Evolutionary conservation across 1,284 basidiomycete genomes (phyloP).

Genomic region (Phlebopus sp.): DNA sequence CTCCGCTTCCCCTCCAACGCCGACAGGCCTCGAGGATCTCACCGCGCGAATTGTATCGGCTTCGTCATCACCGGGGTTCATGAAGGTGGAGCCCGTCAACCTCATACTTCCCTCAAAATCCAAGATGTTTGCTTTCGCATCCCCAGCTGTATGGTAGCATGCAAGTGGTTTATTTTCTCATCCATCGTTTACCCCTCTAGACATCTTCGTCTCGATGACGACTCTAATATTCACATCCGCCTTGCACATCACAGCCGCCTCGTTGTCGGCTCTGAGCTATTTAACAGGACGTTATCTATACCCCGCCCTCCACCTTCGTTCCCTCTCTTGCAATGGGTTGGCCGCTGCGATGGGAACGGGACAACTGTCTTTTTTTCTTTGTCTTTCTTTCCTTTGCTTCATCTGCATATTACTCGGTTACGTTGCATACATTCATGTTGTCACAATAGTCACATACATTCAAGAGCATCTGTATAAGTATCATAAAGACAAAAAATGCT

Average conservation of each 20-base stretch:
- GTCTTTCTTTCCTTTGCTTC: constrained; percentile 23
- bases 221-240: constrained; percentile 23
- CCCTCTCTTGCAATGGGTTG: constrained; percentile 6
- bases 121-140: constrained; percentile 49
- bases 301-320: constrained; percentile 13
- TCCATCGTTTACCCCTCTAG: constrained; percentile 13
- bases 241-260: constrained; percentile 10
- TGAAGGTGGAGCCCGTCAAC: constrained; percentile 30
- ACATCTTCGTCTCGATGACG: constrained; percentile 32
- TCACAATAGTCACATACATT: constrained; percentile 37
- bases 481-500: constrained; percentile 29
- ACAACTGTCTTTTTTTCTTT: constrained; percentile 11
- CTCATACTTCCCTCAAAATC: constrained; percentile 32
- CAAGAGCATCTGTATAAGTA: constrained; percentile 37
- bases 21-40: constrained; percentile 45
- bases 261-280: constrained; percentile 22
- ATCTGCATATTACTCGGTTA: constrained; percentile 27
- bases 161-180: constrained; percentile 14
- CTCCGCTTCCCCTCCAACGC: constrained; percentile 53
- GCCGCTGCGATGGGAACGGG: constrained; percentile 24
- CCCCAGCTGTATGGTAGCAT: constrained; percentile 49
- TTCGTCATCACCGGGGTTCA: constrained; percentile 36
- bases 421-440: constrained; percentile 32
- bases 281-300: constrained; percentile 35
- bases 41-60: constrained; percentile 45